phyloP scores from a whole-genome alignment of 208 protist species.

The Leishmania amazonensis region DNA sequence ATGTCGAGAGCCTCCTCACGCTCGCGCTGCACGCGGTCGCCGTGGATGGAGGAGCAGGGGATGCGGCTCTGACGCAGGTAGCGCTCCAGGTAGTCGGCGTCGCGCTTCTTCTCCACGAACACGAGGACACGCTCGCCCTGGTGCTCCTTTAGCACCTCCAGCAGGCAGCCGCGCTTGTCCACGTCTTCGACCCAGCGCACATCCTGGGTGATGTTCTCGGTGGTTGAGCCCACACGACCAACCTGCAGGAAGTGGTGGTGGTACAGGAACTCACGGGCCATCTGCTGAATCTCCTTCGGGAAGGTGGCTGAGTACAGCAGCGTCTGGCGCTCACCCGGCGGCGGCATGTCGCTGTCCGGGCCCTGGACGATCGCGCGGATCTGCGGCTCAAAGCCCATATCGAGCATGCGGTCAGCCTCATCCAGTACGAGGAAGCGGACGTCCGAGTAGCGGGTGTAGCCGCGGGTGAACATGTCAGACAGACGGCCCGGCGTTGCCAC shows the following conservation, averaged over 20 bases:
- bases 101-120: slow-evolving; percentile 99
- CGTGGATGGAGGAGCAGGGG: slow-evolving; percentile 95
- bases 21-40: slow-evolving; percentile 95
- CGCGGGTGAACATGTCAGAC: slow-evolving; percentile 84
- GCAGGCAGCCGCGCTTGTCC: slow-evolving; percentile 80
- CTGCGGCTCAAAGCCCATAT: slow-evolving; percentile 99
- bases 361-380: slow-evolving; percentile 98
- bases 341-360: slow-evolving; percentile 94
- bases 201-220: slow-evolving; percentile 96
- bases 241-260: slow-evolving; percentile 98
- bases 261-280: slow-evolving; percentile 97
- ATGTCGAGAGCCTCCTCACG: slow-evolving; percentile 88
- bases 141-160: slow-evolving; percentile 74
- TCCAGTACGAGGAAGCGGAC: slow-evolving; percentile 97
- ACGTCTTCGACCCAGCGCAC: slow-evolving; percentile 91
- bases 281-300: slow-evolving; percentile 97
- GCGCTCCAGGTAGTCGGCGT: slow-evolving; percentile 95
- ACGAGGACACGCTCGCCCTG: slow-evolving; percentile 85
- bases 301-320: slow-evolving; percentile 99
- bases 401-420: slow-evolving; percentile 99
- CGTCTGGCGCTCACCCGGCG: slow-evolving; percentile 97
- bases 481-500: slow-evolving; percentile 94
- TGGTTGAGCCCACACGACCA: slow-evolving; percentile 98
- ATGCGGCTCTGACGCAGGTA: slow-evolving; percentile 90
- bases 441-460: slow-evolving; percentile 83